Conservation (phyloP, 2,329 filamentous ascomycete species). For the Cytospora piceae region DNA sequence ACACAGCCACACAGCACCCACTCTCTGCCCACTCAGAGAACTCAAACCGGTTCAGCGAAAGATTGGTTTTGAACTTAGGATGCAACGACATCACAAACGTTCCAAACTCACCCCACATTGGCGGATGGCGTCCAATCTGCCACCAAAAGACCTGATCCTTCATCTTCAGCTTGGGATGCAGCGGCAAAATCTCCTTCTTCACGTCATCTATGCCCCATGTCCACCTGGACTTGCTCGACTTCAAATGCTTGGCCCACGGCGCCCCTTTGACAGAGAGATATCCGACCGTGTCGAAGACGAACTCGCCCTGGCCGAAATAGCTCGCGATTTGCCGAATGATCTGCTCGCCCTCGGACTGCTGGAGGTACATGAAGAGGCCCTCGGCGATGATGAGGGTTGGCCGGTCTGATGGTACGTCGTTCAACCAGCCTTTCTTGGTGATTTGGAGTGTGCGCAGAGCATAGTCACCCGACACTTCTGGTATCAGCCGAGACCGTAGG, state of each 20-base stretch:
- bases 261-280: neutral
- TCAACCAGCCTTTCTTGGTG: constrained; percentile 11
- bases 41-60: neutral
- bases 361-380: constrained; percentile 3
- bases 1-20: too few relatives aligned
- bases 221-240: neutral
- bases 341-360: neutral
- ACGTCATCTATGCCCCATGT: constrained; percentile 13
- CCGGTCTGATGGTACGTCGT: constrained; percentile 15
- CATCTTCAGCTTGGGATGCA: constrained; percentile 11
- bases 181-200: constrained; percentile 1
- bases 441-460: constrained; percentile 7
- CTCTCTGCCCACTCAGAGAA: neutral
- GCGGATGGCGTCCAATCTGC: neutral
- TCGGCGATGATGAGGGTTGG: constrained; percentile 18
- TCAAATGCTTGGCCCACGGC: neutral
- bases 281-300: constrained; percentile 11
- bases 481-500: constrained; percentile 8
- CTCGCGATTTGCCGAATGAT: constrained; percentile 6
- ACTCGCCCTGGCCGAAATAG: constrained; percentile 15
- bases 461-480: constrained; percentile 5
- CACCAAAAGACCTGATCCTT: neutral
- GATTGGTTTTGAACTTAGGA: neutral
- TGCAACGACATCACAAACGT: neutral
- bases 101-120: neutral